Conservation (phyloP, 768 basidiomycete genomes). For the Tephrocybe rancida region DNA sequence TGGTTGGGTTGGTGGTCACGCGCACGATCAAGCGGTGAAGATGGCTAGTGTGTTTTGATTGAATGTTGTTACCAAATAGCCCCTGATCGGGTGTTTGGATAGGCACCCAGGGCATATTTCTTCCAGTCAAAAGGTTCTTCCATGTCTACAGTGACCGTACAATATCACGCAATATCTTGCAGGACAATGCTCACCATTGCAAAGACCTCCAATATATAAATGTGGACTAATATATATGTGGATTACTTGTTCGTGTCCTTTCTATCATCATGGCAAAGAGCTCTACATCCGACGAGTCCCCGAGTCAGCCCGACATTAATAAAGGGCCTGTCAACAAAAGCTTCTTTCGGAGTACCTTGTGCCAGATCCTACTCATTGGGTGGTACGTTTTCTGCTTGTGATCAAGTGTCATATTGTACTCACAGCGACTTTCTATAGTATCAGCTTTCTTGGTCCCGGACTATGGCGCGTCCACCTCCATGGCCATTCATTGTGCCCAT, state of each 20-base stretch:
- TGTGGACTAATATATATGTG: background rate
- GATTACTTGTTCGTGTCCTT: too few species aligned
- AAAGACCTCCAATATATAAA: background rate
- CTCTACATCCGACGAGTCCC: background rate
- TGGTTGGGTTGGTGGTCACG: too few species aligned
- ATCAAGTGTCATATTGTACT: background rate
- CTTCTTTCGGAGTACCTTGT: constrained; percentile 9
- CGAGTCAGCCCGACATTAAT: background rate
- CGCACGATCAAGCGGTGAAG: too few species aligned
- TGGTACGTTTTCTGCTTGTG: constrained; percentile 4
- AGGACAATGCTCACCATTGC: background rate
- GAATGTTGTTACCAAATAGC: too few species aligned
- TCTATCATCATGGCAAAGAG: too few species aligned
- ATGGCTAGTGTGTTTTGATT: too few species aligned
- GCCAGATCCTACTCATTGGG: constrained; percentile 12
- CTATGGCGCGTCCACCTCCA: constrained; percentile 2
- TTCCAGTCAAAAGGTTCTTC: too few species aligned
- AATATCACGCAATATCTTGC: background rate
- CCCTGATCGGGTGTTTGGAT: too few species aligned
- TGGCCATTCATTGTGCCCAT: background rate
- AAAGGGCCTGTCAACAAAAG: background rate
- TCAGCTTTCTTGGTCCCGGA: constrained; percentile 12
- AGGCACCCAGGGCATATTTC: too few species aligned
- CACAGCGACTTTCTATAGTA: background rate
- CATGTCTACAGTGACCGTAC: too few species aligned